phyloP scores from a whole-genome alignment of 2,329 filamentous ascomycete genomes.

The Ustilaginoidea virens region DNA sequence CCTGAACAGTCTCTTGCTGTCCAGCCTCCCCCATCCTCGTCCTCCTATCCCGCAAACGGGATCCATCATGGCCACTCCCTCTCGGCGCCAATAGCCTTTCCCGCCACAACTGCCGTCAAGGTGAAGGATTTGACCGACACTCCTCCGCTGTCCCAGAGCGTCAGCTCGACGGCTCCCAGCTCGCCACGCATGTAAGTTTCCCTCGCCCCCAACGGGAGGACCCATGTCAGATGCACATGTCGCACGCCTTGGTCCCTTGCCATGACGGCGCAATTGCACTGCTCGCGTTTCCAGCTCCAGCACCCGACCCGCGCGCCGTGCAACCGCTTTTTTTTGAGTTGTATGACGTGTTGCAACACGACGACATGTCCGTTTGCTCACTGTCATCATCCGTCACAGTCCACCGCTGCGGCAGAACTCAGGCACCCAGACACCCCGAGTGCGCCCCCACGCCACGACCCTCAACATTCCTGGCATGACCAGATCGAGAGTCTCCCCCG shows the following conservation, averaged over 20 bases:
- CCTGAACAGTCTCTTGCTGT: constrained; percentile 18
- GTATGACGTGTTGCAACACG: not conserved
- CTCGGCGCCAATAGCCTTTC: constrained; percentile 12
- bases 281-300: no score
- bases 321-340: not conserved
- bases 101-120: constrained; percentile 24
- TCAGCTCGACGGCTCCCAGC: constrained; percentile 40
- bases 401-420: constrained; percentile 59
- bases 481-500: constrained; percentile 85
- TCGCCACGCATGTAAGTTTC: constrained; percentile 41
- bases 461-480: constrained; percentile 95
- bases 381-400: constrained; percentile 22
- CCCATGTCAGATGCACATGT: no score
- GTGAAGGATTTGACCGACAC: constrained; percentile 33
- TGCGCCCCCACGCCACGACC: constrained; percentile 75
- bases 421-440: constrained; percentile 59
- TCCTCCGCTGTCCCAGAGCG: constrained; percentile 39
- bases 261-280: no score
- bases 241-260: not conserved
- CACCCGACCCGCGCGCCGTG: not conserved
- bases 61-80: constrained; percentile 9
- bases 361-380: not conserved
- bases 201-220: not conserved
- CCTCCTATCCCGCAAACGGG: constrained; percentile 17
- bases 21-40: constrained; percentile 16